Evolutionary conservation across 1,139 yeast genomes (phyloP), one percentile per base, ranked within the genome.

Genomic region (Magnusiomyces ingens): DNA sequence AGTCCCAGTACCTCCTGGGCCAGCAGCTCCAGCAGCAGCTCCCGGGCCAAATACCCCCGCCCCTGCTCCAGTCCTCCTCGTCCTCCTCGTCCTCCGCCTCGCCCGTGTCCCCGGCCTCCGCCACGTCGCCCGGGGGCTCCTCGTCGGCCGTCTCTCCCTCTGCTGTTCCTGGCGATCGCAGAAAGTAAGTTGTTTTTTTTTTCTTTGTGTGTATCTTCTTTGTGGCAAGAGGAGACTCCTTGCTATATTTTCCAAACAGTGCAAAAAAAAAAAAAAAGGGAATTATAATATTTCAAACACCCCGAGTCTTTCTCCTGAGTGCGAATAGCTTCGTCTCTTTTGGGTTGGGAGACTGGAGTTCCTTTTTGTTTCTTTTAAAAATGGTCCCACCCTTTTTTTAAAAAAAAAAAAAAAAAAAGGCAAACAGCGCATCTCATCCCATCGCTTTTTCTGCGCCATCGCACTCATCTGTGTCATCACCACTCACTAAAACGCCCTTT

Each of bases 161-260:
- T 35, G 11, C 44, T 2, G 22, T n/a, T 38, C 41, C 51, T 22
- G 32, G 37, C 8, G 49, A 47, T 21, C 49, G 49, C 12, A 41
- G 51, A 49, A 49, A 49, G 51, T 49, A 49, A 11, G 51, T 47
- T 40, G 18, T 22, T 13, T 47, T 37, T 37, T 37, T 37, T 35
- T 5, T 37, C 47, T 29, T 45, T 45, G 22, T 45, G 22, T 15
- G 12, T 29, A 8, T 21, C 22, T 42, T 21, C 45, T n/a, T 26
- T 26, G 32, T 29, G 45, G 32, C 45, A 13, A 26, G 26, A n/a
- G 18, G 19, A 21, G 43, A 26, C 22, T 12, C 26, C 45, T 29
- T 29, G 26, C 11, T 29, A 1, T 13, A 18, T 12, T 42, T 29
- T 42, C 32, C 32, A 8, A 12, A 29, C 26, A 17, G 21, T 21